Base-by-base conservation (phyloP, 192 early-diverging fungal species). In the Geranomyces michiganensis region DNA sequence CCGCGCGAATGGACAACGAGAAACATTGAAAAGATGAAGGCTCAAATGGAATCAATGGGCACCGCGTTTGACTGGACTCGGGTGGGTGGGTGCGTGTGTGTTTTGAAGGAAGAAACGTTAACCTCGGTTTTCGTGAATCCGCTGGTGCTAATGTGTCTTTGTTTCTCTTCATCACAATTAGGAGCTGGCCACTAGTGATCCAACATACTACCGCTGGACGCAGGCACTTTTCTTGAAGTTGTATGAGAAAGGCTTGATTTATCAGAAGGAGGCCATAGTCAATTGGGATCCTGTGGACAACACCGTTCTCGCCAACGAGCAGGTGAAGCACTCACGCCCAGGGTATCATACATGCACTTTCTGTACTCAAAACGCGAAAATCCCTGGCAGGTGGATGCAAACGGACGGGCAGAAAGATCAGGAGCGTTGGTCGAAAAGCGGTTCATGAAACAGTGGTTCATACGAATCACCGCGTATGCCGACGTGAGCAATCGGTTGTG, bases 201-300 rank as follows among this genome's bases (percentile, higher is more conserved):
- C 93, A 10, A 79, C 82, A 0, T 98, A 96, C 74, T 98, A 96
- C 79, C 85, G 80, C 60, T 96, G 95, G 95, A 96, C 96, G n/a
- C 96, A 98, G 70, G 82, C 87, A 60, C 79, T 96, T 27, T 98
- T 98, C 68, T 75, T 95, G 46, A 78, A 88, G 73, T 66, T 98
- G 67, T 85, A 89, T 67, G 82, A 87, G 65, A 85, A 89, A 33
- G 91, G 89, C 15, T 78, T 97, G 47, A 91, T 92, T 7, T 95
- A 98, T 74, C 91, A 91, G 71, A 94, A 93, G 67, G 90, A 94
- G 56, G 92, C 93, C 0, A 66, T 92, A 26, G 95, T 98, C 7
- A 98, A 98, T 81, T 98, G 96, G 96, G 96, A 98, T 79, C 96
- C 96, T 0, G 80, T 98, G 1, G 95, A 98, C 72, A 82, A 94